phyloP scores from a whole-genome alignment of 2,329 filamentous ascomycete genomes.

The Hymenoscyphus occultus region DNA sequence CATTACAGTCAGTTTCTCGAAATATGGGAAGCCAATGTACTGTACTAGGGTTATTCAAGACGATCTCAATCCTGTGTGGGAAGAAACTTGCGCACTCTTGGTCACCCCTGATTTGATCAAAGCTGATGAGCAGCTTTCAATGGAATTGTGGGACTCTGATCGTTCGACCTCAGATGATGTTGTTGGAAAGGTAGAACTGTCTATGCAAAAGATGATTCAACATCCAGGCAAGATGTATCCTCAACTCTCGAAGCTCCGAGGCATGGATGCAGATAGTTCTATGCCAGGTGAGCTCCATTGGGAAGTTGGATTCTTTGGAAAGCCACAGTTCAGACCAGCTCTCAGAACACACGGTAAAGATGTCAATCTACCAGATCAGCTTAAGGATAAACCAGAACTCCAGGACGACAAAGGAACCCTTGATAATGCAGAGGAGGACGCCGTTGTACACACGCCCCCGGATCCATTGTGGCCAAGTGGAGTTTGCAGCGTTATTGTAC shows the following conservation, averaged over 20 bases:
- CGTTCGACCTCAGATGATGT: slow-evolving; percentile 89
- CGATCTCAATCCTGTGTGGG: slow-evolving; percentile 88
- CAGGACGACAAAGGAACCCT: slow-evolving; percentile 85
- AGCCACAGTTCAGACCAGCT: slow-evolving; percentile 81
- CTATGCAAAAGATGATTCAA: slow-evolving; percentile 91
- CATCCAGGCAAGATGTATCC: slow-evolving; percentile 92
- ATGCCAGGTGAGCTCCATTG: slow-evolving; percentile 95
- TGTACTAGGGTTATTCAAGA: slow-evolving; percentile 95
- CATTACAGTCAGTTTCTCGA: slow-evolving; percentile 91
- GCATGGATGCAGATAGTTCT: slow-evolving; percentile 75
- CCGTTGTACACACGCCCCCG: slow-evolving; percentile 83
- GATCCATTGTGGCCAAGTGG: slow-evolving; percentile 97
- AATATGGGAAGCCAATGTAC: slow-evolving; percentile 97
- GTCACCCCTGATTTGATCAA: slow-evolving; percentile 90
- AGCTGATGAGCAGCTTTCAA: slow-evolving; percentile 85
- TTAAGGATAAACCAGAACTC: slow-evolving; percentile 71
- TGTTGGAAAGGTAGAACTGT: slow-evolving; percentile 89
- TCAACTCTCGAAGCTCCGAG: slow-evolving; percentile 77
- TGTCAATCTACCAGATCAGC: slow-evolving; percentile 66
- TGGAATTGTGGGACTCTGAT: slow-evolving; percentile 96
- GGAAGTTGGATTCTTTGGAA: slow-evolving; percentile 94
- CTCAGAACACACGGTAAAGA: slow-evolving; percentile 86
- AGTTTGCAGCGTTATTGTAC: slow-evolving; percentile 79
- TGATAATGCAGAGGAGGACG: slow-evolving; percentile 73
- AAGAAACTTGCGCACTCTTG: slow-evolving; percentile 80